Evolutionary conservation across 768 basidiomycete species (phyloP), one percentile per base, ranked within the genome.

Genomic region (Suillus discolor): DNA sequence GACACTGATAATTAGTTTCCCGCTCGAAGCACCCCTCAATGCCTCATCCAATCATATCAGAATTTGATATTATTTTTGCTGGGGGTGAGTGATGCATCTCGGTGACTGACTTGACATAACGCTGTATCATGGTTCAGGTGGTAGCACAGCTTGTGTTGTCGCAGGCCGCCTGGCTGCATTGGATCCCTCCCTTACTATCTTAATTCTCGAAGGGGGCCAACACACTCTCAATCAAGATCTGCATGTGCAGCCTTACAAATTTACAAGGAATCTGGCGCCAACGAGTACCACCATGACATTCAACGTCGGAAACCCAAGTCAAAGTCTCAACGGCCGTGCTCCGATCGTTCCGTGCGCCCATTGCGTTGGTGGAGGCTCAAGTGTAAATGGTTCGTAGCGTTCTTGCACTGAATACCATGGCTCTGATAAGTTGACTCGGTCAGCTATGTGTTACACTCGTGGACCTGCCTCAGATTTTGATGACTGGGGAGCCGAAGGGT

Each of bases 381-480:
- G 64, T 44, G 49, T 72, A n/a, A 72, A 72, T 41, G 64, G 71
- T 72, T 28, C 66, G 71, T 45, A n/a, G 16, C 28, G 25, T 16
- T 42, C 41, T 44, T n/a, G 28, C 18, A 18, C 8, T 6, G n/a
- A 20, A 11, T 2, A 61, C 2, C n/a, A 61, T 6, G 28, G 7
- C 38, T 42, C 38, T 59, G 12, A 55, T 64, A 18, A 12, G 23
- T 47, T 18, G 13, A 42, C 9, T 53, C 5, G 53, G 9, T 18
- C 28, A 72, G 72, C 69, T n/a, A 71, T 71, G 66, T 62, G 57
- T 39, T 67, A 73, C 5, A 71, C 65, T 11, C 70, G 75, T 2
- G 69, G 71, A 1, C 65, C 75, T 16, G 71, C 71, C 8, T 72
- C 72, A 18, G 74, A 76, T 49, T 76, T 67, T 42, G 74, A 76